Evolutionary conservation across 192 early-diverging fungal genomes (phyloP), one percentile per base, ranked within the genome.

Genomic region (Linnemannia hyalina): DNA sequence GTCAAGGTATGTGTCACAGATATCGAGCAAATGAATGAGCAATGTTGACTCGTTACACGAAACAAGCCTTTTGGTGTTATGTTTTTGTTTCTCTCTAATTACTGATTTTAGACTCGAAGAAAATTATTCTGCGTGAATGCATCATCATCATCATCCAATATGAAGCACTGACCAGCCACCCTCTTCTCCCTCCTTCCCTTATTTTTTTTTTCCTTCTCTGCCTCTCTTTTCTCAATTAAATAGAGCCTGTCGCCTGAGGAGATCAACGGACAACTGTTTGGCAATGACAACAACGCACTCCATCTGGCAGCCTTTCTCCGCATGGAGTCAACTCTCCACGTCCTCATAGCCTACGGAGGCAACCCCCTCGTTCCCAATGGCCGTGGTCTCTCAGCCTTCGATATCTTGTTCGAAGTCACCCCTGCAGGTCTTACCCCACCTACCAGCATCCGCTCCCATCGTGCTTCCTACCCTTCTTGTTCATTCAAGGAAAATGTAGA

Each of bases 241-340:
- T 72, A 82, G 80, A 75, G 2, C 7, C 42, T 18, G 32, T 40
- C 74, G 35, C n/a, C 44, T 16, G 63, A 68, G 6, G 38, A 71
- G 16, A 35, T 82, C 20, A 82, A 60, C 16, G 44, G 36, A 18
- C 23, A 60, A 9, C 38, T 26, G n/a, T 60, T 82, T 75, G 80
- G 41, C 0, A 29, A 76, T 18, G 46, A 23, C 38, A 82, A 69
- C 41, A 82, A 75, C 35, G 74, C 57, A 29, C 5, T 82, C 6
- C 80, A 82, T 40, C 52, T 82, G 13, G 80, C 80, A 22, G 80
- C 80, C 4, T 76, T 82, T 29, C 42, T 82, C 49, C 5, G 38
- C 9, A 46, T 82, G 46, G 32, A 44, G 36, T 16, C 41, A 0
- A 63, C 65, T 4, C 47, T 82, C 7, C 47, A 75, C 7, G 32